Percentiles rank a stretch among this genome's conserved stretches.
Conservation (phyloP, 257 asterid species). For the Salvia hispanica region DNA sequence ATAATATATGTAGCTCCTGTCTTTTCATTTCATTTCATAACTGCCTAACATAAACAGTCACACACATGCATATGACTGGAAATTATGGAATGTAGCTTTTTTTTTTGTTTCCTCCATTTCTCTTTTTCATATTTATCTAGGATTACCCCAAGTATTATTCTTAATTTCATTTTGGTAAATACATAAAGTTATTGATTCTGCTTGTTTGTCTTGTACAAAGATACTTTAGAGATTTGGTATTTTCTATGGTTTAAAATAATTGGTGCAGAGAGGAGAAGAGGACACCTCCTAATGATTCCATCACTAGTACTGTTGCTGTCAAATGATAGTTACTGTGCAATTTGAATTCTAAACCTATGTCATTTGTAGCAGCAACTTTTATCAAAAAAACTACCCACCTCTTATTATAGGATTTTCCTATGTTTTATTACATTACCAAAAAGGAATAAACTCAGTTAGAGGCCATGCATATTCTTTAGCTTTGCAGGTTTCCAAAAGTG, state of each 20-base stretch:
- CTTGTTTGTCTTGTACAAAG: conserved; percentile 1
- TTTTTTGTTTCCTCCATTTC: neutral
- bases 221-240: neutral
- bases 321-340: conserved; percentile 34
- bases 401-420: neutral
- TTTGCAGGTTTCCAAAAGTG: too few relatives aligned
- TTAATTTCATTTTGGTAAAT: too few relatives aligned
- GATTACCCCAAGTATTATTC: neutral
- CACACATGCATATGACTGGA: conserved; percentile 1
- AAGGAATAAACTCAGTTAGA: too few relatives aligned
- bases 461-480: too few relatives aligned
- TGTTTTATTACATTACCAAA: neutral
- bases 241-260: conserved; percentile 34
- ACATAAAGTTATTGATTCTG: too few relatives aligned
- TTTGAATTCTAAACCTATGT: conserved; percentile 32
- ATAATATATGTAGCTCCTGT: neutral
- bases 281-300: conserved; percentile 37
- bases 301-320: conserved; percentile 43
- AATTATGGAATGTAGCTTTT: neutral
- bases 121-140: neutral
- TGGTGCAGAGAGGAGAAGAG: conserved; percentile 29
- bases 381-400: neutral
- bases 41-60: conserved; percentile 4
- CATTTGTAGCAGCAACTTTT: neutral
- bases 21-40: conserved; percentile 19